phyloP scores from a whole-genome alignment of 164 flowering plant genomes.

The Saururus chinensis region DNA sequence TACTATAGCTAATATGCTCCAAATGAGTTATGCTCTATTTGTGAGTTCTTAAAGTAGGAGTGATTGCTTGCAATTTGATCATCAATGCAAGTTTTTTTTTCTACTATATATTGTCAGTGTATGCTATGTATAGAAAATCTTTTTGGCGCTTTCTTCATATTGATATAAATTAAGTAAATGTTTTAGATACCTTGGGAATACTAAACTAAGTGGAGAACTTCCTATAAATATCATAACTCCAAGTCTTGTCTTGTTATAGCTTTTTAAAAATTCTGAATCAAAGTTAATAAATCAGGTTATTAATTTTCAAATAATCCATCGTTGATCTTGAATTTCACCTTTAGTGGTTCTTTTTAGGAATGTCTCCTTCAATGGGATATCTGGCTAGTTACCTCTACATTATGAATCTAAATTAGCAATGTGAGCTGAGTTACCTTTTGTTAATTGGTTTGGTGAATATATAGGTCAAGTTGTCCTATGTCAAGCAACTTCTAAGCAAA shows the following conservation, averaged over 20 bases:
- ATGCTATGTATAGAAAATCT: not conserved
- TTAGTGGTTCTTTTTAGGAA: constrained; percentile 19
- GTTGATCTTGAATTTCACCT: not conserved
- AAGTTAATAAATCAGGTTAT: too few relatives aligned
- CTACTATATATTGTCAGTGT: not conserved
- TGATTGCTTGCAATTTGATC: too few relatives aligned
- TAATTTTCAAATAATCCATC: too few relatives aligned
- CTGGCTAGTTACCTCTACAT: constrained; percentile 25
- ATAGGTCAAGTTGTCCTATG: too few relatives aligned
- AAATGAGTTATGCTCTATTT: too few relatives aligned
- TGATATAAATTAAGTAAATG: not conserved
- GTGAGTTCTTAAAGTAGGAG: too few relatives aligned
- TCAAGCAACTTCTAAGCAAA: too few relatives aligned
- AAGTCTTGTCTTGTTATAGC: constrained; percentile 21
- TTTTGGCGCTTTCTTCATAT: not conserved
- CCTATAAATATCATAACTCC: constrained; percentile 23
- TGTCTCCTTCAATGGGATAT: constrained; percentile 40
- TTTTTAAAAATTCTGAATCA: too few relatives aligned
- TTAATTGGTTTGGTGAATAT: too few relatives aligned
- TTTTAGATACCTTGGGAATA: constrained; percentile 43
- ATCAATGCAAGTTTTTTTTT: not conserved
- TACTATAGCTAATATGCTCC: too few relatives aligned
- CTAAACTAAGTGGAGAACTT: constrained; percentile 28
- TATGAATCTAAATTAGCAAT: constrained; percentile 20
- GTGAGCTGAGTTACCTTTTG: constrained; percentile 15